Percentiles rank a stretch among this genome's conserved stretches.
Conservation (phyloP, 2,329 filamentous ascomycete species). For the Exophiala oligosperma region DNA sequence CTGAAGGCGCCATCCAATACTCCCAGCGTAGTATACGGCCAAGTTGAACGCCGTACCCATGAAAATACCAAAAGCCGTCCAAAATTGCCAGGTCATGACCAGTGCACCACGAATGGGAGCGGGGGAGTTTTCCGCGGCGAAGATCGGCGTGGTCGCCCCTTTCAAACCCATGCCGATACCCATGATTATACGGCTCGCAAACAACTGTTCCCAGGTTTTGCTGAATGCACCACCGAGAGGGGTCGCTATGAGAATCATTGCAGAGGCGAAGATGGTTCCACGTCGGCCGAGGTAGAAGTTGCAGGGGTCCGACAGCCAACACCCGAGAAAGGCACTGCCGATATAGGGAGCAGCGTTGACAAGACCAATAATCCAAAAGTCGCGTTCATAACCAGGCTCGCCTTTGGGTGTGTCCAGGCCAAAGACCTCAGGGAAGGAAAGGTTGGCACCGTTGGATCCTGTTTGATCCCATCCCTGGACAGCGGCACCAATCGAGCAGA, state of each 20-base stretch:
- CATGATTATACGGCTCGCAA: slow-evolving; percentile 32
- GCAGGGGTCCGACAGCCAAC: slow-evolving; percentile 33
- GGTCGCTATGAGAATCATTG: slow-evolving; percentile 34
- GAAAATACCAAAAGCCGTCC: slow-evolving; percentile 30
- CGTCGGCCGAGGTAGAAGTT: slow-evolving; percentile 34
- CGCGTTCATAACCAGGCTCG: slow-evolving; percentile 25
- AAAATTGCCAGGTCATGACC: slow-evolving; percentile 32
- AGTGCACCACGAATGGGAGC: slow-evolving; percentile 33
- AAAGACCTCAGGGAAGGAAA: slow-evolving; percentile 48
- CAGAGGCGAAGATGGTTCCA: slow-evolving; percentile 34
- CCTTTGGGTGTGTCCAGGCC: slow-evolving; percentile 31
- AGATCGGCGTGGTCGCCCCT: slow-evolving; percentile 33
- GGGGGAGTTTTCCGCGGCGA: slow-evolving; percentile 32
- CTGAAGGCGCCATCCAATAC: slow-evolving; percentile 63
- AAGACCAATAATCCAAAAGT: slow-evolving; percentile 46
- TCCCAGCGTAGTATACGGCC: slow-evolving; percentile 59
- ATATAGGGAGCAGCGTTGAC: slow-evolving; percentile 54
- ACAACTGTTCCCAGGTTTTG: slow-evolving; percentile 33
- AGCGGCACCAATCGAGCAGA: slow-evolving; percentile 53
- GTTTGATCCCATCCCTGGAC: slow-evolving; percentile 54
- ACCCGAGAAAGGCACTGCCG: slow-evolving; percentile 61
- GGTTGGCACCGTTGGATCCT: slow-evolving; percentile 54
- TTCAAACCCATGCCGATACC: slow-evolving; percentile 36
- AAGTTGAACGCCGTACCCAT: slow-evolving; percentile 61
- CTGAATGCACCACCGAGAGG: slow-evolving; percentile 32